Conservation (phyloP, 352 stramenopile species). For the Phytophthora cactorum region DNA sequence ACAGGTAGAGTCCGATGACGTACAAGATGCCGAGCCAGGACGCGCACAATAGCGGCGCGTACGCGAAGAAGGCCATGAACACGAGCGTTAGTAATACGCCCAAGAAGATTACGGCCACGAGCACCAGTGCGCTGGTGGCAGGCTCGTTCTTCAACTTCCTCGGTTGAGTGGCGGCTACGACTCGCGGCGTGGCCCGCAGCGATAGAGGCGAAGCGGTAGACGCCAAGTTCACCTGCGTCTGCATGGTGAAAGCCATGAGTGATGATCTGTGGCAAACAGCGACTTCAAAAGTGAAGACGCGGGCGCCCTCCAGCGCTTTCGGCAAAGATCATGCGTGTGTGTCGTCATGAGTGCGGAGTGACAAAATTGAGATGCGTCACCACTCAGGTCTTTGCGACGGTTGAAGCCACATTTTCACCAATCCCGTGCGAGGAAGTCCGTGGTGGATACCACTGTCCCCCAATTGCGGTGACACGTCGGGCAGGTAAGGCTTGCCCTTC, state of each 20-base stretch:
- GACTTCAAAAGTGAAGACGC: not conserved
- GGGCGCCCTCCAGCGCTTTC: constrained; percentile 15
- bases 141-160: constrained; percentile 39
- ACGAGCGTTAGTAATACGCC: constrained; percentile 64
- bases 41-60: constrained; percentile 76
- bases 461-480: constrained; percentile 9
- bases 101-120: constrained; percentile 75
- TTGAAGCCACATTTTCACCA: constrained; percentile 6
- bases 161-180: not conserved
- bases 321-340: constrained; percentile 10
- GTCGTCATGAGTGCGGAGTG: constrained; percentile 7
- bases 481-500: not conserved
- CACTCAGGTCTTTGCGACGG: not conserved
- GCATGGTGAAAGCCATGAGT: constrained; percentile 38
- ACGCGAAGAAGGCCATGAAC: constrained; percentile 84
- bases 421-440: not conserved
- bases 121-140: constrained; percentile 64
- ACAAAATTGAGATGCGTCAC: constrained; percentile 8
- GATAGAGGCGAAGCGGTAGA: constrained; percentile 24
- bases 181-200: constrained; percentile 24
- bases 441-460: constrained; percentile 5
- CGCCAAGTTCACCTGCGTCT: constrained; percentile 34
- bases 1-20: constrained; percentile 81
- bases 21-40: constrained; percentile 85
- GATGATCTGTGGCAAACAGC: not conserved